These are phyloP conservation scores for Phytophthora fragariae DNA, from an alignment of 352 stramenopile species.

Conservation along the genomic window DNA sequence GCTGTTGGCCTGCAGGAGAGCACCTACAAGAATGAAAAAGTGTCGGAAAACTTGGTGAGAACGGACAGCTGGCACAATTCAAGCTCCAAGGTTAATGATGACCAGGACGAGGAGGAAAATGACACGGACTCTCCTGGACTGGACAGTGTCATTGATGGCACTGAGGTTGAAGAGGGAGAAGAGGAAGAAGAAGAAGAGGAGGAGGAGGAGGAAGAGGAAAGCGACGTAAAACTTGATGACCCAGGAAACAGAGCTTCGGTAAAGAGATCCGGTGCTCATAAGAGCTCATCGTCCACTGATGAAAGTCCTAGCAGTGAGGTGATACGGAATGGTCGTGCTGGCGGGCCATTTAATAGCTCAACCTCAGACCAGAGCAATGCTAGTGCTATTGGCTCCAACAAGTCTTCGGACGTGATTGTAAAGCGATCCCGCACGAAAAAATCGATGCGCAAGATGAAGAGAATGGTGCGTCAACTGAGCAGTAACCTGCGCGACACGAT, in stretches of 20 bases:
- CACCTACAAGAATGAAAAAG: constrained; percentile 71
- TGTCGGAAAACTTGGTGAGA: constrained; percentile 35
- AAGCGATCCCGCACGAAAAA: constrained; percentile 75
- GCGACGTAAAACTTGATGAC: constrained; percentile 17
- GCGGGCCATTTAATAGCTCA: constrained; percentile 5
- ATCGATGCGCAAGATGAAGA: constrained; percentile 72
- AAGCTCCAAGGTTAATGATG: constrained; percentile 35
- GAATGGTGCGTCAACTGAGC: constrained; percentile 71
- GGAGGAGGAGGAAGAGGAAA: constrained; percentile 37
- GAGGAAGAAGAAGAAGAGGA: constrained; percentile 28
- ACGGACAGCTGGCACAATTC: constrained; percentile 32
- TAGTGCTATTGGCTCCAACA: constrained; percentile 13
- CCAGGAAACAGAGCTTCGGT: constrained; percentile 1
- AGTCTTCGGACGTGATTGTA: constrained; percentile 58
- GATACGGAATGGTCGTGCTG: constrained; percentile 15
- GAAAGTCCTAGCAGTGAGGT: constrained; percentile 23
- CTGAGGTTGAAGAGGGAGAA: constrained; percentile 38
- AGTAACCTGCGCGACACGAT: constrained; percentile 70
- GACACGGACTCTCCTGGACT: constrained; percentile 12
- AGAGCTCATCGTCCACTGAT: constrained; percentile 19
- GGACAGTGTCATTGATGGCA: constrained; percentile 31
- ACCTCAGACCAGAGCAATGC: constrained; percentile 16
- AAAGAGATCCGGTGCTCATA: constrained; percentile 16
- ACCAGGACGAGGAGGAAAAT: constrained; percentile 26
- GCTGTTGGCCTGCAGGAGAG: constrained; percentile 85